These are phyloP conservation scores for Melastoma candidum DNA, from an alignment of 441 rosid species.

Conservation along the genomic window DNA sequence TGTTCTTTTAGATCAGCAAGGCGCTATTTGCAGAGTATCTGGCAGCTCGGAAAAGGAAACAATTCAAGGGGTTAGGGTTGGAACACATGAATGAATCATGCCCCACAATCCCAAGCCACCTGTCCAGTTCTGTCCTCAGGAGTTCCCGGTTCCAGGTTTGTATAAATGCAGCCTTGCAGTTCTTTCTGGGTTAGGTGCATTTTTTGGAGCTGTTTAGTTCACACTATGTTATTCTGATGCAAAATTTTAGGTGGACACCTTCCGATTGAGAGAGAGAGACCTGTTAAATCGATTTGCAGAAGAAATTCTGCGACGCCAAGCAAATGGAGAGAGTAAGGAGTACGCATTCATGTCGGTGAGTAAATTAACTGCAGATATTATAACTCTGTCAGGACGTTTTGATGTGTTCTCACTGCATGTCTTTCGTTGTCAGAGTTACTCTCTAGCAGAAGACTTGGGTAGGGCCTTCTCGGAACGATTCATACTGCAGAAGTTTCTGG, in stretches of 20 bases:
- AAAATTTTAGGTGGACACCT: constrained; percentile 41
- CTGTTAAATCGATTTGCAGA: constrained; percentile 55
- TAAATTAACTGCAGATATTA: constrained; percentile 10
- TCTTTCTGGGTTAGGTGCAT: too few relatives aligned
- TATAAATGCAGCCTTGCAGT: background rate
- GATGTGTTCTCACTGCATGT: constrained; percentile 12
- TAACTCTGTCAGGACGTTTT: background rate
- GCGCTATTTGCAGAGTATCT: constrained; percentile 68
- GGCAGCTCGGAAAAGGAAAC: constrained; percentile 50
- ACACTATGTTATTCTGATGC: too few relatives aligned
- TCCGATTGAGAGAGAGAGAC: constrained; percentile 80
- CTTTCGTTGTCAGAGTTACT: constrained; percentile 40
- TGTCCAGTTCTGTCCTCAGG: constrained; percentile 56
- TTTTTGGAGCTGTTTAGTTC: too few relatives aligned
- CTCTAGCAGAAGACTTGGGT: constrained; percentile 82
- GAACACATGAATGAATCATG: constrained; percentile 73
- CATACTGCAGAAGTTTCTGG: constrained; percentile 48
- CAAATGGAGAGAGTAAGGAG: constrained; percentile 59
- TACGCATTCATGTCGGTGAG: constrained; percentile 50
- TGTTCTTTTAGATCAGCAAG: constrained; percentile 62
- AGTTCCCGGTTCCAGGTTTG: constrained; percentile 61
- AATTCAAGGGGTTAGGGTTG: constrained; percentile 61
- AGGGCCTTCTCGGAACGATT: constrained; percentile 80
- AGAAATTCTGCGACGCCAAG: constrained; percentile 53
- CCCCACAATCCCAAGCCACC: constrained; percentile 56